Evolutionary conservation across 345 rosid genomes (phyloP).

Genomic region (Brassica carinata): DNA sequence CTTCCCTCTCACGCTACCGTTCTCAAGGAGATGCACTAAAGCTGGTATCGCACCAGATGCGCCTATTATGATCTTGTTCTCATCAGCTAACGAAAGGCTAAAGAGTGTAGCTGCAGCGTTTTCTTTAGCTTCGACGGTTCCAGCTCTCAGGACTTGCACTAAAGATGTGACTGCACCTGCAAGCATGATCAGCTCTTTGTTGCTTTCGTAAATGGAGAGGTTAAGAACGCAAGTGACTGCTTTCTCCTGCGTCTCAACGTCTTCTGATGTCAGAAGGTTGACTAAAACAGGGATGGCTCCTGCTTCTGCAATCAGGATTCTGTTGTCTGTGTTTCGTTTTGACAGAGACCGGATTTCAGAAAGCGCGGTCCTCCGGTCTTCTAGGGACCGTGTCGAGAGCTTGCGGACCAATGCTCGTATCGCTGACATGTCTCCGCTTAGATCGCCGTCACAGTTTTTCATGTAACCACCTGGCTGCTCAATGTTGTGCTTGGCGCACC

Average conservation of each 20-base stretch:
- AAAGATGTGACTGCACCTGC: slow-evolving; percentile 84
- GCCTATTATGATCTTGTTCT: slow-evolving; percentile 90
- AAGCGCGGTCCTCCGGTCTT: slow-evolving; percentile 66
- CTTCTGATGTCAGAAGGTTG: slow-evolving; percentile 62
- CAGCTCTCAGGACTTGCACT: slow-evolving; percentile 81
- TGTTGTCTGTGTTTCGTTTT: slow-evolving; percentile 83
- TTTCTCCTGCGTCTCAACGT: slow-evolving; percentile 63
- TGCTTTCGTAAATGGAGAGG: slow-evolving; percentile 80
- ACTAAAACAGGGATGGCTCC: slow-evolving; percentile 86
- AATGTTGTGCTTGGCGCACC: slow-evolving; percentile 74
- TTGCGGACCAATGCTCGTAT: slow-evolving; percentile 67
- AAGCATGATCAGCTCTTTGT: slow-evolving; percentile 81
- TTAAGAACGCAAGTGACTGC: slow-evolving; percentile 89
- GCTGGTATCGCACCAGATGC: slow-evolving; percentile 87
- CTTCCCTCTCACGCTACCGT: slow-evolving; percentile 78
- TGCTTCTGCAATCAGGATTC: slow-evolving; percentile 79
- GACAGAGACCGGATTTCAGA: slow-evolving; percentile 77
- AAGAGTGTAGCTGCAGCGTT: slow-evolving; percentile 96
- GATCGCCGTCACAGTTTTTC: slow-evolving; percentile 55
- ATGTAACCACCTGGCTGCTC: slow-evolving; percentile 66
- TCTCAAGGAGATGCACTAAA: slow-evolving; percentile 67
- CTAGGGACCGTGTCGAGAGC: slow-evolving; percentile 59
- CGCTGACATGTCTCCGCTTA: slow-evolving; percentile 56
- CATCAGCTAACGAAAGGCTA: slow-evolving; percentile 84
- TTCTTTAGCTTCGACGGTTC: slow-evolving; percentile 87